A percentile compares a stretch with the other conserved stretches of the same genome.
Conservation (phyloP, 352 stramenopile species). For the Phytophthora pini region DNA sequence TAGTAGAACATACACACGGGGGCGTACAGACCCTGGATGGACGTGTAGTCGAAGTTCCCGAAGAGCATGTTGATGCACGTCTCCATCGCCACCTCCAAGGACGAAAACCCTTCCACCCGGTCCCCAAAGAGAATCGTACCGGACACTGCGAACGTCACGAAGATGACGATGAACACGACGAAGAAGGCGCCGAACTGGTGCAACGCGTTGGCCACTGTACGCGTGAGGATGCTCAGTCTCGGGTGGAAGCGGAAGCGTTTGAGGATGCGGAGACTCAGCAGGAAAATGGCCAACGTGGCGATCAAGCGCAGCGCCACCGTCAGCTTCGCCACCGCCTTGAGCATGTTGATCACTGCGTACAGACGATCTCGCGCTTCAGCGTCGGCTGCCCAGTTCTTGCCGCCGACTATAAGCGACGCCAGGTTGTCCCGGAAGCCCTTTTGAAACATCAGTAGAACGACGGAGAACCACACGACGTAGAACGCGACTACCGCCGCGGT, state of each 20-base stretch:
- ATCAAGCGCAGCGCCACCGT: slow-evolving; percentile 28
- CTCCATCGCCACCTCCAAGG: slow-evolving; percentile 47
- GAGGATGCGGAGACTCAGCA: slow-evolving; percentile 29
- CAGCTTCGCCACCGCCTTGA: slow-evolving; percentile 20
- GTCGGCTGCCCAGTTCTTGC: slow-evolving; percentile 27
- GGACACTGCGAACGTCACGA: slow-evolving; percentile 57
- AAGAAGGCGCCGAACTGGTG: slow-evolving; percentile 62
- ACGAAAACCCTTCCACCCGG: slow-evolving; percentile 54
- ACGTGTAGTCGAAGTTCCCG: slow-evolving; percentile 63
- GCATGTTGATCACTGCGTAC: slow-evolving; percentile 21
- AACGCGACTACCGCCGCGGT: slow-evolving; percentile 32
- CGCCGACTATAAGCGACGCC: slow-evolving; percentile 16
- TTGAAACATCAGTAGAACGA: slow-evolving; percentile 49
- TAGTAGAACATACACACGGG: slow-evolving; percentile 68
- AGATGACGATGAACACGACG: slow-evolving; percentile 64
- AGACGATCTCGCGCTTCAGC: slow-evolving; percentile 27
- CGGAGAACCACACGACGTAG: slow-evolving; percentile 50
- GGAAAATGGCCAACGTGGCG: slow-evolving; percentile 22
- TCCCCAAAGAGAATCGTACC: slow-evolving; percentile 66
- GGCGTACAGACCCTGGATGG: slow-evolving; percentile 47
- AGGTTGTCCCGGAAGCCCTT: slow-evolving; percentile 32
- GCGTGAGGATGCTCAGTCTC: slow-evolving; percentile 27
- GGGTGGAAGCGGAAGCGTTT: slow-evolving; percentile 38
- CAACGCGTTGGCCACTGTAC: slow-evolving; percentile 42
- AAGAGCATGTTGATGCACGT: slow-evolving; percentile 77